phyloP scores from a whole-genome alignment of 2,329 filamentous ascomycete genomes.

The Cytospora paraplurivora region DNA sequence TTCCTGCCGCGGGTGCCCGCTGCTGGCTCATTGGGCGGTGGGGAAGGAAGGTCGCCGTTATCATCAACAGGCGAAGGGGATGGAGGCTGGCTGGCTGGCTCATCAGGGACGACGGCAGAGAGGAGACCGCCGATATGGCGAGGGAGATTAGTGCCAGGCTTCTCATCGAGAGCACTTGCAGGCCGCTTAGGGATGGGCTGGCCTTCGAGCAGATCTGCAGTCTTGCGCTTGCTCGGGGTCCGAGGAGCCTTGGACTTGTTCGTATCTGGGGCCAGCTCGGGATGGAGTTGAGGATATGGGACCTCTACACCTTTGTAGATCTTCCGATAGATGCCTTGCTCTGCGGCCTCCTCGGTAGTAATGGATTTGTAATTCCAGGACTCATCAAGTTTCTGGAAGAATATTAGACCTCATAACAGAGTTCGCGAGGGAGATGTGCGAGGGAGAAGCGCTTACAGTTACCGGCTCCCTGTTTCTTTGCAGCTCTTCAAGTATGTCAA shows the following conservation, averaged over 20 bases:
- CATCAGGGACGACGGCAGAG: constrained; percentile 38
- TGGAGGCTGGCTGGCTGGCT: constrained; percentile 32
- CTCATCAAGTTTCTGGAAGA: constrained; percentile 39
- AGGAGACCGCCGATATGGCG: constrained; percentile 47
- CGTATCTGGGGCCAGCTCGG: constrained; percentile 42
- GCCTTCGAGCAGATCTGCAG: constrained; percentile 52
- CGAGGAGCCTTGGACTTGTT: constrained; percentile 40
- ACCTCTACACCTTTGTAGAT: constrained; percentile 46
- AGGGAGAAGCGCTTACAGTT: constrained; percentile 46
- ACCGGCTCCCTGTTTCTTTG: constrained; percentile 48
- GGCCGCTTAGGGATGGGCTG: constrained; percentile 53
- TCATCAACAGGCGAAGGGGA: constrained; percentile 33
- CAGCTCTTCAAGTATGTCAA: constrained; percentile 49
- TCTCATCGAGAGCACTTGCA: constrained; percentile 36
- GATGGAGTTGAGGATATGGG: constrained; percentile 43
- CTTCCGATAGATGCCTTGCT: constrained; percentile 46
- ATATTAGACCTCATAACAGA: constrained; percentile 30
- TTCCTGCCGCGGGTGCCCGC: constrained; percentile 24
- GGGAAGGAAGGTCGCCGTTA: constrained; percentile 29
- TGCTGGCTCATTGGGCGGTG: constrained; percentile 24
- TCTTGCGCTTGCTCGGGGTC: constrained; percentile 50
- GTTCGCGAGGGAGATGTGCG: constrained; percentile 33
- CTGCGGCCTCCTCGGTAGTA: constrained; percentile 46
- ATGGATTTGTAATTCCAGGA: constrained; percentile 50
- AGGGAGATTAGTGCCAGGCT: constrained; percentile 38